Percentiles rank a stretch among this genome's conserved stretches.
phyloP scores from a whole-genome alignment of 2,329 filamentous ascomycete genomes.

The Drechslerella stenobrocha region DNA sequence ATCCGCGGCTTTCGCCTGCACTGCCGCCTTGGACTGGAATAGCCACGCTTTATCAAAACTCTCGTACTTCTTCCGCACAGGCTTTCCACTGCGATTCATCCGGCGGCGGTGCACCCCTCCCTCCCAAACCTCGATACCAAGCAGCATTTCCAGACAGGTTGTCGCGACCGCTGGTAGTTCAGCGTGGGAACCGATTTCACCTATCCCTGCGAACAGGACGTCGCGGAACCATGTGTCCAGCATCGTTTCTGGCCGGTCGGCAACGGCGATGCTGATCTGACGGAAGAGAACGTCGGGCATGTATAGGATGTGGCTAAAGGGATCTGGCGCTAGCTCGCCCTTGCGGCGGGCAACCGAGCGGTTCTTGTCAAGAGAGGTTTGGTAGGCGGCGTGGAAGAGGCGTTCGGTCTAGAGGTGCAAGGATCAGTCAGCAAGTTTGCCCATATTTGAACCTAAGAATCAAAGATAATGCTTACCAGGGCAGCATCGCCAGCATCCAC shows the following conservation, averaged over 20 bases:
- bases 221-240: constrained; percentile 33
- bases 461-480: constrained; percentile 19
- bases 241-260: constrained; percentile 29
- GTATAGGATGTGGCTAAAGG: constrained; percentile 30
- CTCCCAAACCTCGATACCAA: constrained; percentile 41
- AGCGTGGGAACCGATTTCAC: constrained; percentile 16
- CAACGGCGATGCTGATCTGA: constrained; percentile 29
- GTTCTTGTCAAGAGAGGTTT: constrained; percentile 8
- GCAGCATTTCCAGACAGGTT: constrained; percentile 27
- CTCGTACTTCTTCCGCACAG: constrained; percentile 30
- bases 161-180: constrained; percentile 22
- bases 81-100: constrained; percentile 23
- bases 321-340: constrained; percentile 40
- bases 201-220: constrained; percentile 31
- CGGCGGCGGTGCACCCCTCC: constrained; percentile 23
- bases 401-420: constrained; percentile 14
- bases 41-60: constrained; percentile 38
- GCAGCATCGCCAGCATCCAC: constrained; percentile 22
- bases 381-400: constrained; percentile 30
- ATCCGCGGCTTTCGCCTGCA: constrained; percentile 30
- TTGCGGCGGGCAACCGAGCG: constrained; percentile 36
- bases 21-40: constrained; percentile 27
- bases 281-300: constrained; percentile 43
- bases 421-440: background rate
- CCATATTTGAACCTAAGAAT: background rate